Evolutionary conservation across 192 early-diverging fungal genomes (phyloP), one percentile per base, ranked within the genome.

Genomic region (Cetraspora pellucida): DNA sequence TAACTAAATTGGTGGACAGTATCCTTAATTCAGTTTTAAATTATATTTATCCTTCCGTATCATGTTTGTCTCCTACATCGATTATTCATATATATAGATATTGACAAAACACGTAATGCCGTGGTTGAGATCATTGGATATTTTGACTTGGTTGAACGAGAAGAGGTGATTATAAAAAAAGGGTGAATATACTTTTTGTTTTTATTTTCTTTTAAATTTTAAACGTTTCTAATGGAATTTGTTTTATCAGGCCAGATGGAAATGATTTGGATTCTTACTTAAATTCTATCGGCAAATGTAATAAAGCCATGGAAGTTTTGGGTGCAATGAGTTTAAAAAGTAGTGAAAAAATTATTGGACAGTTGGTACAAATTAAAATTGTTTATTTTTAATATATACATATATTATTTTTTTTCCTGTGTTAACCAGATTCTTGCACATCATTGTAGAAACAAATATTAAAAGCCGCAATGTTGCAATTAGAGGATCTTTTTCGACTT

Each of bases 1-100:
- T 95, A 58, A 94, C 93, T 7, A 84, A 83, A 55, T 79, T 93
- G 8, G 88, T 89, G 16, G 91, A 91, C 68, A 94, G 93, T 95
- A 86, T 17, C 87, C 79, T 23, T 71, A 9, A 0, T 28, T 30
- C 77, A 17, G 14, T 23, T 43, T 46, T 25, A 23, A 31, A 52
- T 52, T 10, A 52, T 17, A 11, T 19, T 54, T 19, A 54, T 54
- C 50, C 19, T 54, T 13, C 19, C 13, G 16, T 19, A 54, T 54
- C 13, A 54, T 13, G 16, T 50, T 0, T 54, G 11, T 19, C 43
- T 25, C 31, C 64, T 66, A 68, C 25, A 68, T 68, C 44, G 25
- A 28, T 47, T 46, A n/a, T 61, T 63, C 16, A 13, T 65, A 44
- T 19, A 28, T 21, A 14, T 21, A 93, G 93, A 93, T 74, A 89